Evolutionary conservation across 1,284 basidiomycete species (phyloP), one percentile per base, ranked within the genome.

Genomic region (Pholiota adiposa): DNA sequence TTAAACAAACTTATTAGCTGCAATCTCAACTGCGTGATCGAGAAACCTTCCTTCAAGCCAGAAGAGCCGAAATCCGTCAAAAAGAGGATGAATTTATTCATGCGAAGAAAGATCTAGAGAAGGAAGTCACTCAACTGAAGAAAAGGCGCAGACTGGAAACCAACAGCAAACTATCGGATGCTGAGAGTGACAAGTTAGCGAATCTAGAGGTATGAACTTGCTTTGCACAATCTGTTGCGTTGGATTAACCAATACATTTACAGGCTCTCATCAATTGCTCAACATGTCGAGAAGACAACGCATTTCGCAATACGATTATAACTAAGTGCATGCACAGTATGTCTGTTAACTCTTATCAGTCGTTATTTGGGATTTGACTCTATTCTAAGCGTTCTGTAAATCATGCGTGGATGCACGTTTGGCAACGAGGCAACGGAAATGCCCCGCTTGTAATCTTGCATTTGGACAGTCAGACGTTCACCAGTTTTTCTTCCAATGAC

Each of bases 321-420:
- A 92, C 88, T 25, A 96, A 96, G 73, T 99, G 97, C 80, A 89
- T 93, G 86, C 96, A 98, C 73, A 94, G 94, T 96, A 72, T 69
- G 92, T 85, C 51, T 27, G 46, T 40, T 14, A 31, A 12, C 38
- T 49, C 4, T 54, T 46, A 34, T 58, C n/a, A 12, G 38, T 36
- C 19, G 58, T 34, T 34, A 31, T 53, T 33, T 33, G 38, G 57
- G n/a, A 52, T 19, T 56, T 51, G 53, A 25, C 21, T 63, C n/a
- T 48, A 49, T 58, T 9, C 29, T 25, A 48, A 94, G 93, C 94
- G 0, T 97, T 98, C 76, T 98, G 96, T 79, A 91, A 91, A 72
- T 77, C 83, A 21, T 93, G 97, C 73, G 86, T 99, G 49, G 96
- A 98, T 66, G 82, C 89, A 25, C 88, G 97, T 36, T 86, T 99